Percentiles rank a stretch among this genome's conserved stretches.
Conservation (phyloP, 2,329 filamentous ascomycete genomes). For the Fusarium pseudoanthophilum region DNA sequence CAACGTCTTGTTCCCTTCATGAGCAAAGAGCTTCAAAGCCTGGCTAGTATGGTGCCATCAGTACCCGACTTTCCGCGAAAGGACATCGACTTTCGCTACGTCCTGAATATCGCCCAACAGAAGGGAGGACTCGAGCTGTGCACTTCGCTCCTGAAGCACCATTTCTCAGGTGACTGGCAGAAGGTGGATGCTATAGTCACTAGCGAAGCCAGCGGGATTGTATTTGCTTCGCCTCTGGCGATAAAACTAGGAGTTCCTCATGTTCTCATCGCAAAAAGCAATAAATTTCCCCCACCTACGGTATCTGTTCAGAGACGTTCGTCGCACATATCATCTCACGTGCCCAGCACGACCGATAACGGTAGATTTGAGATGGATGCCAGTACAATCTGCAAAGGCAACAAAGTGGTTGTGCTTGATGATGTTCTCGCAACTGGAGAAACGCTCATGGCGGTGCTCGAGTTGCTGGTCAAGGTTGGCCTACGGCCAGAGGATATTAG, state of each 20-base stretch:
- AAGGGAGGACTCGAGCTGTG: constrained; percentile 62
- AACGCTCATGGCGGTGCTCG: constrained; percentile 64
- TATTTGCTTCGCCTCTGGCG: constrained; percentile 65
- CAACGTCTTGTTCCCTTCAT: constrained; percentile 57
- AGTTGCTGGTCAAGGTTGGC: constrained; percentile 57
- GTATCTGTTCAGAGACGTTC: constrained; percentile 58
- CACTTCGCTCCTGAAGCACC: constrained; percentile 58
- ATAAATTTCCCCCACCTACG: constrained; percentile 68
- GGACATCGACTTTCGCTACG: constrained; percentile 66
- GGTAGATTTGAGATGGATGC: constrained; percentile 61
- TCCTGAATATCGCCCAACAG: constrained; percentile 65
- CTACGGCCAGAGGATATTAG: constrained; percentile 54
- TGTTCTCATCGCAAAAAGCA: constrained; percentile 63
- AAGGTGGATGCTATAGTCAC: constrained; percentile 58
- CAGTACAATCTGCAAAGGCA: constrained; percentile 52
- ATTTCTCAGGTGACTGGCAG: constrained; percentile 60
- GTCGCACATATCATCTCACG: constrained; percentile 66
- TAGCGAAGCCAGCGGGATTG: constrained; percentile 68
- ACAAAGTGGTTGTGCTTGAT: constrained; percentile 64
- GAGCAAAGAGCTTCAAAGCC: constrained; percentile 55
- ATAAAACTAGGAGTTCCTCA: constrained; percentile 54
- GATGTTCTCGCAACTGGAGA: constrained; percentile 68
- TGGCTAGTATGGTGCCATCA: constrained; percentile 61
- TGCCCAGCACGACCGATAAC: constrained; percentile 36
- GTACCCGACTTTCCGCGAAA: constrained; percentile 62